Percentiles rank a stretch among this genome's conserved stretches.
phyloP scores from a whole-genome alignment of 2,329 filamentous ascomycete genomes.

The Dryadomyces quercivorus region DNA sequence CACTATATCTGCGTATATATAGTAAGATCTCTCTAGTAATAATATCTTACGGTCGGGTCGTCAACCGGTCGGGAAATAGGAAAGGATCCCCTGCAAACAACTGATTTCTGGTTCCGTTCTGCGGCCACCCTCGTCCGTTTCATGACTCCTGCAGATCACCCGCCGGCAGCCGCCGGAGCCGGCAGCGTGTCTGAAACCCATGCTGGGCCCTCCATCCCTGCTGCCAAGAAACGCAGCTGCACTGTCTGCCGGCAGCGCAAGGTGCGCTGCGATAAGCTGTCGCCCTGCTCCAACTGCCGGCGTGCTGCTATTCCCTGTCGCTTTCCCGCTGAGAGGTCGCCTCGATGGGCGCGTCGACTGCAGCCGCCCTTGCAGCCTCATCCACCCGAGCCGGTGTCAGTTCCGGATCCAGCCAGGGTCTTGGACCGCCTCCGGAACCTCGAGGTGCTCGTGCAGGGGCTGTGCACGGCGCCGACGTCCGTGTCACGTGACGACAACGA shows the following conservation, averaged over 20 bases:
- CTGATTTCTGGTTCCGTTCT: too few species aligned
- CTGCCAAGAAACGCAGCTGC: conserved; percentile 32
- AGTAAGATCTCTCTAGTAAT: too few species aligned
- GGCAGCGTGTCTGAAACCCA: not conserved
- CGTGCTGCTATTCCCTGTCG: conserved; percentile 36
- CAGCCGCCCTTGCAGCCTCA: conserved; percentile 7
- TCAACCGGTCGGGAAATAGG: too few species aligned
- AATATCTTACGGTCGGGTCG: too few species aligned
- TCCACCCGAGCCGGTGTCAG: not conserved
- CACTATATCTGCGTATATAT: too few species aligned
- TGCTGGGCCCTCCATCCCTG: too few species aligned
- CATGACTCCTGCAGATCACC: too few species aligned
- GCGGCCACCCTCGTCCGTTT: too few species aligned
- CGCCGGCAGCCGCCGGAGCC: too few species aligned
- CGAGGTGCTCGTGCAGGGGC: conserved; percentile 37
- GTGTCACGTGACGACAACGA: not conserved
- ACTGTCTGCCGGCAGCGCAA: conserved; percentile 39
- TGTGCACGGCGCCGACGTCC: conserved; percentile 18
- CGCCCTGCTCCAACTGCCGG: conserved; percentile 43
- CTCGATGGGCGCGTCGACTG: conserved; percentile 41
- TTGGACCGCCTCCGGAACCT: conserved; percentile 37
- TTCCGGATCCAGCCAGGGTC: not conserved
- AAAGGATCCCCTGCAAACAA: too few species aligned
- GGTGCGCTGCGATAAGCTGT: conserved; percentile 43
- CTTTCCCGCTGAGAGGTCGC: conserved; percentile 25